phyloP scores from a whole-genome alignment of 345 rosid genomes.

The Limnanthes douglasii region DNA sequence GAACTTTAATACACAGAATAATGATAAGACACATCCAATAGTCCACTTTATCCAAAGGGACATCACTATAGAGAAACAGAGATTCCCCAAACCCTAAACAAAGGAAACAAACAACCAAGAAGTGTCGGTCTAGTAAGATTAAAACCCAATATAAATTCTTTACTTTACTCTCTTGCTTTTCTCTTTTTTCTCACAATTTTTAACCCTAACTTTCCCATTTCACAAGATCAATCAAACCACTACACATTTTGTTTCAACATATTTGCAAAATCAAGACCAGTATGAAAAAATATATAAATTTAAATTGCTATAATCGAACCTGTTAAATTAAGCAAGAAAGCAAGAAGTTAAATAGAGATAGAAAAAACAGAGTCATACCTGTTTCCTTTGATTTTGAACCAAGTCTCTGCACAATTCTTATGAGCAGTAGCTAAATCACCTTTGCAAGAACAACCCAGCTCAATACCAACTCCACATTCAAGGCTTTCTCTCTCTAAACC shows the following conservation, averaged over 20 bases:
- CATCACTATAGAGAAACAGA: too few relatives aligned
- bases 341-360: background rate
- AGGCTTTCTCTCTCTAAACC: conserved; percentile 51
- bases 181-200: too few relatives aligned
- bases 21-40: too few relatives aligned
- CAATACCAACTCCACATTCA: conserved; percentile 37
- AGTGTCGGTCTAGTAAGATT: too few relatives aligned
- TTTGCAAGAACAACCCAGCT: conserved; percentile 88
- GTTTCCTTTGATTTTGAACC: conserved; percentile 97
- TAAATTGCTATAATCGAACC: conserved; percentile 1
- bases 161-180: too few relatives aligned
- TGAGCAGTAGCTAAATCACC: conserved; percentile 94
- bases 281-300: background rate
- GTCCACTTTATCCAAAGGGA: too few relatives aligned
- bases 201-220: too few relatives aligned
- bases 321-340: background rate
- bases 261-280: background rate
- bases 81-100: too few relatives aligned
- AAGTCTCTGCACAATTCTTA: conserved; percentile 85
- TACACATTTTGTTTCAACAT: background rate
- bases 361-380: conserved; percentile 26
- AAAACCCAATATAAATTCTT: too few relatives aligned
- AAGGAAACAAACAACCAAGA: too few relatives aligned
- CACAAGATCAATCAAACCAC: too few relatives aligned
- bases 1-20: too few relatives aligned